Conservation (phyloP, 306 rosid genomes). For the Luffa acutangula region DNA sequence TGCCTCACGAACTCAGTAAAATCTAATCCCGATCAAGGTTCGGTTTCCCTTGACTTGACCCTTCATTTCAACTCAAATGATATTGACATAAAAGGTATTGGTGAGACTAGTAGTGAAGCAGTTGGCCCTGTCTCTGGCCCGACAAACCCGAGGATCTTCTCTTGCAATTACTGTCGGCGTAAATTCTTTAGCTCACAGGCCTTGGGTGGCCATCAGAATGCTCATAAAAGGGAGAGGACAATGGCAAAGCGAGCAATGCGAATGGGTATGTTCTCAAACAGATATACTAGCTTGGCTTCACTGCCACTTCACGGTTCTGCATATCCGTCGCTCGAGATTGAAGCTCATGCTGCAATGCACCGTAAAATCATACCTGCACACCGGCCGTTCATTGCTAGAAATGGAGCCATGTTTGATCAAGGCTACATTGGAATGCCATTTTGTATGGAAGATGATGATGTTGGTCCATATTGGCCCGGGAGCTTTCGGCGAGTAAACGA, state of each 20-base stretch:
- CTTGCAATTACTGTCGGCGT: conserved; percentile 78
- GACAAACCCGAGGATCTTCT: conserved; percentile 50
- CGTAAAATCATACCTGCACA: conserved; percentile 24
- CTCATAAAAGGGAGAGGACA: conserved; percentile 85
- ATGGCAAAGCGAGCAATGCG: conserved; percentile 82
- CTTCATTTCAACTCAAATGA: conserved; percentile 40
- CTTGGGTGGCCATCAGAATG: conserved; percentile 86
- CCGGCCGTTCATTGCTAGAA: conserved; percentile 29
- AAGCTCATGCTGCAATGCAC: conserved; percentile 68
- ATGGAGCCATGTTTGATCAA: conserved; percentile 44
- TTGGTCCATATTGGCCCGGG: conserved; percentile 69
- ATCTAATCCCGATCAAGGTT: conserved; percentile 21
- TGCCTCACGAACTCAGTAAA: conserved; percentile 32
- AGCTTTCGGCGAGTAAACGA: conserved; percentile 60
- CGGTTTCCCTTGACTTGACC: conserved; percentile 48
- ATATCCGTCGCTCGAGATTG: conserved; percentile 54
- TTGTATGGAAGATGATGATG: conserved; percentile 51
- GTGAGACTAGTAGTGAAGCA: conserved; percentile 31
- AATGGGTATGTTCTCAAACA: conserved; percentile 54
- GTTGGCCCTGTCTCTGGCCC: conserved; percentile 27
- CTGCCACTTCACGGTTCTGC: conserved; percentile 79
- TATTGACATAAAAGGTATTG: conserved; percentile 27
- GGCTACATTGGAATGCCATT: conserved; percentile 37
- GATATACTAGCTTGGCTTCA: conserved; percentile 70
- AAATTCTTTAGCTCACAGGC: conserved; percentile 93